A percentile compares a stretch with the other conserved stretches of the same genome.
Evolutionary conservation across 2,329 filamentous ascomycete species (phyloP).

Genomic region (Sphaerulina vaccinii): DNA sequence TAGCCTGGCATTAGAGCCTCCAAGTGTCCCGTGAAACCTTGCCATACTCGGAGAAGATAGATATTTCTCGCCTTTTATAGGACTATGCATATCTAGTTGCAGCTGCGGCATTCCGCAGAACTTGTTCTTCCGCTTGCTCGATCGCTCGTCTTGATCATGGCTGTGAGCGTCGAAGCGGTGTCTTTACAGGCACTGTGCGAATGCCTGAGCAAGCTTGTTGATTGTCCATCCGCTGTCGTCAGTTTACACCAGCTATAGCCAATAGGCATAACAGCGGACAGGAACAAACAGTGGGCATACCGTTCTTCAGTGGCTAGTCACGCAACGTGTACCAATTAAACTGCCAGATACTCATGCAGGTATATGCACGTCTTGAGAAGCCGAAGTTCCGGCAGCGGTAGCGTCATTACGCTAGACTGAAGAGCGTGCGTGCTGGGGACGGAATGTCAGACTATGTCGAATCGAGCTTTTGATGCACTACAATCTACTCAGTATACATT

Average conservation of each 20-base stretch:
- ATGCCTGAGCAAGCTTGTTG: no score
- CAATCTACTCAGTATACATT: not conserved
- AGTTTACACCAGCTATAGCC: no score
- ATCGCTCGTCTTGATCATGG: no score
- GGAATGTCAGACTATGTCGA: not conserved
- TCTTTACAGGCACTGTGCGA: no score
- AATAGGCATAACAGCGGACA: not conserved
- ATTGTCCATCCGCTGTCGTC: no score
- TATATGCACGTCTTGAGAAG: not conserved
- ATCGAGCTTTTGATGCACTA: not conserved
- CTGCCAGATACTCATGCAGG: conserved; percentile 3
- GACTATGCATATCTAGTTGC: not conserved
- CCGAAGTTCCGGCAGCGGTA: not conserved
- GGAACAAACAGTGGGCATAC: not conserved
- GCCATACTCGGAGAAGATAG: no score
- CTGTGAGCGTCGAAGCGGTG: no score
- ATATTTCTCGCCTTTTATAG: not conserved
- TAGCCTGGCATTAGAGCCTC: conserved; percentile 11
- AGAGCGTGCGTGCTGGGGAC: not conserved
- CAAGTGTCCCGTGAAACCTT: not conserved
- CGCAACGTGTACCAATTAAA: conserved; percentile 14
- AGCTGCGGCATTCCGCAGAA: no score
- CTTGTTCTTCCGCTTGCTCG: no score
- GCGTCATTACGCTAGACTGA: not conserved
- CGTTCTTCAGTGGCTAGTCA: not conserved